Evolutionary conservation across 2,329 filamentous ascomycete genomes (phyloP).

Genomic region (Ceratocystis albifundus): DNA sequence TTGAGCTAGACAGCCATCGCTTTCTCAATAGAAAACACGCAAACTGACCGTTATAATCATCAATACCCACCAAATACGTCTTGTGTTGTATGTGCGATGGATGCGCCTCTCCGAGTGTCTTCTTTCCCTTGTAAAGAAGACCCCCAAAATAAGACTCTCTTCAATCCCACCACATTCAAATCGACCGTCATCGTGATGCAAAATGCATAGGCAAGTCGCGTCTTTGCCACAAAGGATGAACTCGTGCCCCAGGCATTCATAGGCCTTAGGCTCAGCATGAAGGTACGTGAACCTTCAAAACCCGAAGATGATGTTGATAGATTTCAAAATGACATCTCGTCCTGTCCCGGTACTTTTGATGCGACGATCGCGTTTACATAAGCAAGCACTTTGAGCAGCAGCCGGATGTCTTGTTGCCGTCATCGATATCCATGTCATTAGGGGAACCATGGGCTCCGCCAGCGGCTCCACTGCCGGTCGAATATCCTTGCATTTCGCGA

Average conservation of each 20-base stretch:
- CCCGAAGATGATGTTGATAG: neutral
- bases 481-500: conserved; percentile 90
- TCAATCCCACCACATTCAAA: neutral
- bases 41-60: conserved; percentile 5
- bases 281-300: no score
- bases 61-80: neutral
- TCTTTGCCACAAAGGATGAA: neutral
- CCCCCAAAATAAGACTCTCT: neutral
- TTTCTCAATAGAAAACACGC: neutral
- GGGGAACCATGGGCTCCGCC: conserved; percentile 49
- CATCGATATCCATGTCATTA: conserved; percentile 70
- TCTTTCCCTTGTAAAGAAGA: neutral
- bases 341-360: neutral
- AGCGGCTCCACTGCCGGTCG: conserved; percentile 54
- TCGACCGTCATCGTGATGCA: neutral
- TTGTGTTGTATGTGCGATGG: neutral
- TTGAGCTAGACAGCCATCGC: neutral
- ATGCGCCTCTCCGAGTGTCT: neutral
- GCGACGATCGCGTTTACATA: conserved; percentile 50
- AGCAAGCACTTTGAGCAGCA: conserved; percentile 81
- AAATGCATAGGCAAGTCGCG: neutral
- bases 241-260: no score
- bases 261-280: no score
- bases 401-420: conserved; percentile 54
- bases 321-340: neutral